phyloP scores from a whole-genome alignment of 805 yeast genomes.

The Metschnikowia reukaufii region DNA sequence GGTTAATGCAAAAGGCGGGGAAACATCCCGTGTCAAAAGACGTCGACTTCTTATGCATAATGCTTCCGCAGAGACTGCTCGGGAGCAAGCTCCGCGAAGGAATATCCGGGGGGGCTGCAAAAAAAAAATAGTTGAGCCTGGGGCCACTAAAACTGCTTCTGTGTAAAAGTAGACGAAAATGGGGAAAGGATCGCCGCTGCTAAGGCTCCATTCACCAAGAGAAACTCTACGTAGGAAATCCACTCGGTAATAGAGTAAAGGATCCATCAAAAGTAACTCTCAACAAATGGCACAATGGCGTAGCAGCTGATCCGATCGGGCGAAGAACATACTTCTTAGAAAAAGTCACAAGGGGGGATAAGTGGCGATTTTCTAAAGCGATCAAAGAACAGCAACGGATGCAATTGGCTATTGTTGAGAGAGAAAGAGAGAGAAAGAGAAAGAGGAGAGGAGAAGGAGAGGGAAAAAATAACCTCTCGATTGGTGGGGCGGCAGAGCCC shows the following conservation, averaged over 20 bases:
- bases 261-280: slow-evolving; percentile 13
- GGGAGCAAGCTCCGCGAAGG: too few species aligned
- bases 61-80: too few species aligned
- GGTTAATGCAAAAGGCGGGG: not conserved
- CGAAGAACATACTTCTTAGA: slow-evolving; percentile 14
- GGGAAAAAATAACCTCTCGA: slow-evolving; percentile 7
- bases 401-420: slow-evolving; percentile 31
- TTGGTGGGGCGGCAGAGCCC: slow-evolving; percentile 10
- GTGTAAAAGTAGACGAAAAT: not conserved
- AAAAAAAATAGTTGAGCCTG: not conserved
- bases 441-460: slow-evolving; percentile 28
- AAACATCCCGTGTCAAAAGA: not conserved
- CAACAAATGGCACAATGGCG: slow-evolving; percentile 17
- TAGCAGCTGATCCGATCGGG: slow-evolving; percentile 7
- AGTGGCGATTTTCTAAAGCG: slow-evolving; percentile 15
- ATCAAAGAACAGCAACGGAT: slow-evolving; percentile 23
- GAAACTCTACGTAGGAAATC: not conserved
- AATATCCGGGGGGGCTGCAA: not conserved
- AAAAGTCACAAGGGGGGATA: slow-evolving; percentile 16
- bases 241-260: not conserved
- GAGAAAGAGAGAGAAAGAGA: slow-evolving; percentile 28
- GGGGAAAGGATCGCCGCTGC: not conserved
- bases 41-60: not conserved
- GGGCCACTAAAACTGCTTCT: not conserved
- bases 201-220: not conserved